phyloP scores from a whole-genome alignment of 2,329 filamentous ascomycete genomes.

The Cercospora sp. region DNA sequence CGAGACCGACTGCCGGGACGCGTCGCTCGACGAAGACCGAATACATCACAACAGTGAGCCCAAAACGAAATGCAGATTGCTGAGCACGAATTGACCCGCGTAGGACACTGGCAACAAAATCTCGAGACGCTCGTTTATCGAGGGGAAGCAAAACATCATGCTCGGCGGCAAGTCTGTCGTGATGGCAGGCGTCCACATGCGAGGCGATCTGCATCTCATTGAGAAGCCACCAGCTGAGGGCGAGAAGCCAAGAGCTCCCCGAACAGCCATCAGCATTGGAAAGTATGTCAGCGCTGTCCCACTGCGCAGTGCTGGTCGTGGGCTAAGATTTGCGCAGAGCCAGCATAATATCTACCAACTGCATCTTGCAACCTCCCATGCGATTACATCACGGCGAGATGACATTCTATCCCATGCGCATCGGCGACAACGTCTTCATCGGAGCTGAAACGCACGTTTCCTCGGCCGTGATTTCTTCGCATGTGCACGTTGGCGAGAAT shows the following conservation, averaged over 20 bases:
- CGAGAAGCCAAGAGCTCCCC: constrained; percentile 30
- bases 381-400: constrained; percentile 74
- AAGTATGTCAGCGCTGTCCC: constrained; percentile 25
- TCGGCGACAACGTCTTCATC: constrained; percentile 93
- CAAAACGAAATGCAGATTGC: background rate
- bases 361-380: constrained; percentile 78
- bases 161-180: constrained; percentile 93
- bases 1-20: constrained; percentile 42
- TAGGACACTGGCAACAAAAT: constrained; percentile 99
- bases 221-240: constrained; percentile 35
- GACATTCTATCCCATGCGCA: constrained; percentile 84
- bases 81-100: constrained; percentile 3
- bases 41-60: constrained; percentile 87
- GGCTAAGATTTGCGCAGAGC: constrained; percentile 56
- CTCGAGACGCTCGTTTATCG: constrained; percentile 83
- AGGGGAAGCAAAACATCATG: constrained; percentile 97
- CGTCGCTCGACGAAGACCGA: constrained; percentile 76
- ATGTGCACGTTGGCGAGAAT: constrained; percentile 79
- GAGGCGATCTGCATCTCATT: constrained; percentile 73
- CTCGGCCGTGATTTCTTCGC: constrained; percentile 77
- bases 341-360: constrained; percentile 79
- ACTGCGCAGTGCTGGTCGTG: background rate
- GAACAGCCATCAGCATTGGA: constrained; percentile 76
- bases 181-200: constrained; percentile 90
- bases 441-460: constrained; percentile 69